Percentiles rank a stretch among this genome's conserved stretches.
Conservation (phyloP, 352 stramenopile species). For the Pythium angustatum region DNA sequence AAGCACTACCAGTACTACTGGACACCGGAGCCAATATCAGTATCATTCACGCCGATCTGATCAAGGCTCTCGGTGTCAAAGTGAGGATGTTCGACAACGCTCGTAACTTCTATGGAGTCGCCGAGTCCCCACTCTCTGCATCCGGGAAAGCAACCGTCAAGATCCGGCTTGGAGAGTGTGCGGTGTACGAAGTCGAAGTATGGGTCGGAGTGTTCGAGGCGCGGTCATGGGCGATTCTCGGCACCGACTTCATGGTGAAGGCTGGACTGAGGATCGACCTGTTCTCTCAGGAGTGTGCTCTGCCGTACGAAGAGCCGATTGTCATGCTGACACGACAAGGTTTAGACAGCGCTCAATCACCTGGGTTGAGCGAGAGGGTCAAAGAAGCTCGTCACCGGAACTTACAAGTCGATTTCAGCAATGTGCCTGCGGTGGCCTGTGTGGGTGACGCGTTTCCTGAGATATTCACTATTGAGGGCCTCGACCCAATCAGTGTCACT, state of each 20-base stretch:
- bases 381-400: neutral
- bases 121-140: neutral
- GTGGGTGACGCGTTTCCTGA: constrained; percentile 3
- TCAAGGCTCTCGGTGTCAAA: neutral
- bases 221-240: constrained; percentile 1
- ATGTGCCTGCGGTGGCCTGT: neutral
- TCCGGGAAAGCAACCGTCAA: constrained; percentile 8
- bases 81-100: neutral
- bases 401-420: neutral
- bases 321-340: neutral
- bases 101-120: neutral
- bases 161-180: neutral
- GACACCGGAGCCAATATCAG: constrained; percentile 19
- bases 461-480: constrained; percentile 1
- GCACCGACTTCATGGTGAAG: constrained; percentile 15
- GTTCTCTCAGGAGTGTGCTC: constrained; percentile 1
- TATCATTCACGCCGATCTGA: constrained; percentile 4
- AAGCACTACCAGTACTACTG: constrained; percentile 6
- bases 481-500: constrained; percentile 9
- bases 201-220: neutral
- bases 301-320: constrained; percentile 2
- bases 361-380: neutral
- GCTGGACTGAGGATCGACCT: constrained; percentile 3
- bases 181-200: constrained; percentile 2
- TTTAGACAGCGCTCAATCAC: neutral